Percentiles rank a stretch among this genome's conserved stretches.
These are phyloP conservation scores for Ceriops decandra DNA, from an alignment of 345 rosid genomes.

Conservation along the genomic window DNA sequence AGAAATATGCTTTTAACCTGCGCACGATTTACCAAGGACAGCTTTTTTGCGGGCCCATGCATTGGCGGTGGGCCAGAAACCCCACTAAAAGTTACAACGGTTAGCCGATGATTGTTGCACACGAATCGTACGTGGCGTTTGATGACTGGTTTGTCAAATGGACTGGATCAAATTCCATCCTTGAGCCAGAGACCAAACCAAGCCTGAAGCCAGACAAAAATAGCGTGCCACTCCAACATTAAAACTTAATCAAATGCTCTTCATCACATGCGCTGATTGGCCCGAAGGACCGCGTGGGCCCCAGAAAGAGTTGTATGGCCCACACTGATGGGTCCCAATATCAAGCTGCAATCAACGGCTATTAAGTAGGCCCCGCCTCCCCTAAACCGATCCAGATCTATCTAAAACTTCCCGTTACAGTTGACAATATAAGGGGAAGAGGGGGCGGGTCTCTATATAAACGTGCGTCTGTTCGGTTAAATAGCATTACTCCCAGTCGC, in stretches of 20 bases:
- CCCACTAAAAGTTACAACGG: slow-evolving; percentile 5
- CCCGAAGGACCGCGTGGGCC: not conserved
- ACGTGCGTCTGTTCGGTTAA: not conserved
- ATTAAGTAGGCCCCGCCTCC: slow-evolving; percentile 15
- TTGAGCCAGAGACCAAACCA: not conserved
- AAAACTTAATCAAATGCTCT: not conserved
- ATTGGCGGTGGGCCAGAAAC: slow-evolving; percentile 5
- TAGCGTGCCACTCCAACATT: slow-evolving; percentile 10
- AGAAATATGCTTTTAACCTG: no score
- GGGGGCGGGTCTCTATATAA: not conserved
- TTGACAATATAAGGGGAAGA: not conserved
- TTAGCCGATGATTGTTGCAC: slow-evolving; percentile 6
- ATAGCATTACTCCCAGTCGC: no score
- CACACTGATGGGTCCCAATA: slow-evolving; percentile 10
- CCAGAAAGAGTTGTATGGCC: slow-evolving; percentile 30
- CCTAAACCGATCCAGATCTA: slow-evolving; percentile 20
- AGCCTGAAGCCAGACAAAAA: not conserved
- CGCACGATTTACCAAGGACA: slow-evolving; percentile 2
- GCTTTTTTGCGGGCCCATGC: not conserved
- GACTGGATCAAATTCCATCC: slow-evolving; percentile 14
- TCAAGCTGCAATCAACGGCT: slow-evolving; percentile 25
- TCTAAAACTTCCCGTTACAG: slow-evolving; percentile 2
- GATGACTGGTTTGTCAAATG: slow-evolving; percentile 20
- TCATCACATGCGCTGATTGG: slow-evolving; percentile 30
- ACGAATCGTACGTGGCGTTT: slow-evolving; percentile 19